Base-by-base conservation (phyloP, 2,329 filamentous ascomycete genomes). In the Lachnum nothofagi region DNA sequence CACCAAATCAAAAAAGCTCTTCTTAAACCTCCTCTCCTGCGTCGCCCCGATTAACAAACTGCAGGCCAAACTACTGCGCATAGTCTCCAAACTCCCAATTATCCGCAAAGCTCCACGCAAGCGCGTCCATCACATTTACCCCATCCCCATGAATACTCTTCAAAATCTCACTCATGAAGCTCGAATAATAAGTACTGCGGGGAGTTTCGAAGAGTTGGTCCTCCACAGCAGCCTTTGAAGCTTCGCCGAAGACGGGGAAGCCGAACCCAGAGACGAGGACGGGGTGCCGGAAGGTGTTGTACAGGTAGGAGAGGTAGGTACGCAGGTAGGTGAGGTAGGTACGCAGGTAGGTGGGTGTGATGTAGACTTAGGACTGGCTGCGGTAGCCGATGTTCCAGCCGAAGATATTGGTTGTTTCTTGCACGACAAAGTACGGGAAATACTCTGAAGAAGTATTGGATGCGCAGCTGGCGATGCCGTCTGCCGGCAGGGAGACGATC, bases 371-470 rank as follows among this genome's bases (percentile, higher is more conserved):
- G 2, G 70, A 70, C 27, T 78, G 67, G 2, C 76, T 79, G 10
- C 71, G 68, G 52, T 80, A 79, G 17, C 79, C 79, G 42, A 82
- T 76, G 55, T 76, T 68, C 79, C 79, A 83, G 2, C 77, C 78
- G 24, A 72, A 33, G 1, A 67, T 62, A 33, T 75, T 75, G 1
- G 62, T 65, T 0, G 66, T 72, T 9, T 69, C 70, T 48, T 76
- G 71, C 1, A 68, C 70, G 1, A 78, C 76, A 54, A 79, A 83
- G 51, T 74, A 73, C 0, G 79, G 79, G 17, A 70, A 73, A 7
- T 73, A 65, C 0, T 72, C 56, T 24, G 74, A 69, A 5, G 67
- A 69, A 1, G 62, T 55, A 57, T 81, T 74, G 5, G 65, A 52
- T 1, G 73, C 68, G 56, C 79, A 82, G 4, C 68, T 68, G 0